A percentile compares a stretch with the other conserved stretches of the same genome.
Conservation (phyloP, 2,329 filamentous ascomycete genomes). For the Verticillium longisporum region DNA sequence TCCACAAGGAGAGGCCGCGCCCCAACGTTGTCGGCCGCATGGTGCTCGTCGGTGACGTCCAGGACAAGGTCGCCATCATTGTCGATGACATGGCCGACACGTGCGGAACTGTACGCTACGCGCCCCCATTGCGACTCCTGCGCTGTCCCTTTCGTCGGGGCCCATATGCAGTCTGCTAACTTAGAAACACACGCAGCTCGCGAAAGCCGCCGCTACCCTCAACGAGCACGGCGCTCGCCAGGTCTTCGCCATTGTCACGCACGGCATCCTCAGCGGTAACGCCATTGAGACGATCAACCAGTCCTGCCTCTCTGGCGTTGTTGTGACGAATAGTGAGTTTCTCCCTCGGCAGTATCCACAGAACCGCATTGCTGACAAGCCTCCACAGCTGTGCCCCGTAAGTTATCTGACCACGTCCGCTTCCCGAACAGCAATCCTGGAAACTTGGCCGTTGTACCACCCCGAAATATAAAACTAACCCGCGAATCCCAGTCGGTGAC, state of each 20-base stretch:
- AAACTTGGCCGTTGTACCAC: background rate
- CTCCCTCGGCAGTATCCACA: background rate
- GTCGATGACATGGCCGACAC: constrained; percentile 98
- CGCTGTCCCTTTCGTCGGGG: constrained; percentile 44
- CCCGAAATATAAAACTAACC: constrained; percentile 34
- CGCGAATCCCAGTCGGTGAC: constrained; percentile 50
- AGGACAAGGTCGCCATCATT: constrained; percentile 84
- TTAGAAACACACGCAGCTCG: constrained; percentile 21
- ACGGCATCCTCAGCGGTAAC: constrained; percentile 81
- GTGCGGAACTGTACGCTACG: constrained; percentile 73
- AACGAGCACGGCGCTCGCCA: constrained; percentile 80
- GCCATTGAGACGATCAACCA: constrained; percentile 81
- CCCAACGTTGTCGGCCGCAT: constrained; percentile 82
- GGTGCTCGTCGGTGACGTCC: constrained; percentile 85
- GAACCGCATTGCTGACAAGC: constrained; percentile 15
- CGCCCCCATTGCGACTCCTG: constrained; percentile 81
- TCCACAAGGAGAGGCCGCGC: constrained; percentile 68
- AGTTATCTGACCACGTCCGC: constrained; percentile 4
- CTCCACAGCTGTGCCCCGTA: constrained; percentile 25
- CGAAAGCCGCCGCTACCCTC: constrained; percentile 83
- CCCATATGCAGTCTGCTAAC: background rate
- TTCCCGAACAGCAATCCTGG: background rate
- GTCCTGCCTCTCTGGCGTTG: constrained; percentile 67
- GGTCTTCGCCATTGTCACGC: constrained; percentile 90
- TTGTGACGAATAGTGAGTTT: constrained; percentile 74